Evolutionary conservation across 306 rosid genomes (phyloP), one percentile per base, ranked within the genome.

Genomic region (Quercus cerris): DNA sequence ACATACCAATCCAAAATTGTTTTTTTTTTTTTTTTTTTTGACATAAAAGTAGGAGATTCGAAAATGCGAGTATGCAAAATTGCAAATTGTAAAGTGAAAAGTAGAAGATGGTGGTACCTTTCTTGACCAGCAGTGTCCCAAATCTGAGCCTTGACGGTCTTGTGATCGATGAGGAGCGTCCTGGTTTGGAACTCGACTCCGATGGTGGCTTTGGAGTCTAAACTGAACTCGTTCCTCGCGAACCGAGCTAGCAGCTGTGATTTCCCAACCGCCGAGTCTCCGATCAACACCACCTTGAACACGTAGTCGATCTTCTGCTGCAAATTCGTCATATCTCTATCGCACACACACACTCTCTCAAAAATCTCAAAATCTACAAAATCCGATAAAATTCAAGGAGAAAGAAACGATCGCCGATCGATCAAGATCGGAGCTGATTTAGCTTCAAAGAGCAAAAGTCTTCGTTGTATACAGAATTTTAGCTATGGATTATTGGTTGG

Each of bases 111-210:
- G 44, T 35, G 44, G 44, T 75, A 94, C 99, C 99, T 94, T 88
- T 92, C 99, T 87, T 94, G 99, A 67, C 99, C 99, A 77, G 99
- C 99, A 72, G 99, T 94, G 75, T 94, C 99, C 99, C 99, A 94
- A 84, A 94, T 91, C 91, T 94, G 99, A 12, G 97, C 97, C 87
- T 93, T 94, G 81, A 92, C 91, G 13, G 88, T 81, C 58, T 94
- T 94, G 57, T 92, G 91, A 78, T 94, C 99, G 85, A 94, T 88
- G 52, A 87, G 44, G 6, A 94, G 90, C 15, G 97, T 92, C 87
- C 88, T 91, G 7, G 99, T 91, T 63, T 90, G 94, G 52, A 94
- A 94, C 80, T 94, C 99, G 81, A 94, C 99, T 22, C 98, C 98
- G 56, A 94, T 92, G 1, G 98, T 94, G 10, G 98, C 89, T 72